Conservation (phyloP, 2,329 filamentous ascomycete species). For the Myriosclerotinia curreyana region DNA sequence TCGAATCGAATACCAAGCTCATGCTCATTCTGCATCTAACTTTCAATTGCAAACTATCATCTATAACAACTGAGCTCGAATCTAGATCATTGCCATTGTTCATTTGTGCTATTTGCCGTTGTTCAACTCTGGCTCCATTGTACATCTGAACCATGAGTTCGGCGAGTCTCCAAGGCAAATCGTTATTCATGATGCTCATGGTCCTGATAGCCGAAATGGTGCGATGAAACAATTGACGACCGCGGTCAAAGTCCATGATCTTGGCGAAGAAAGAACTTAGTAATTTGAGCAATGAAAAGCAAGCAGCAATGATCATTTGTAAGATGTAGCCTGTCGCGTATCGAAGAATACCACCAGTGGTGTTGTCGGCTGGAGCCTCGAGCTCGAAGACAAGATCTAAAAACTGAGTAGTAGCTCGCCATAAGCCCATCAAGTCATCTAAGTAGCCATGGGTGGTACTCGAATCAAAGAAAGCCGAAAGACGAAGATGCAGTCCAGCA, state of each 20-base stretch:
- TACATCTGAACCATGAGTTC: constrained; percentile 87
- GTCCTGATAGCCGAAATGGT: constrained; percentile 68
- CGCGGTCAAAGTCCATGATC: constrained; percentile 66
- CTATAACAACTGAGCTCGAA: constrained; percentile 43
- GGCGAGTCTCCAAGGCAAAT: constrained; percentile 73
- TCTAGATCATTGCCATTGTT: constrained; percentile 41
- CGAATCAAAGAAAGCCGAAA: constrained; percentile 79
- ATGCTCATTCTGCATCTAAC: constrained; percentile 83
- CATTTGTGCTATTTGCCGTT: constrained; percentile 45
- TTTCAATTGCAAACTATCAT: constrained; percentile 73
- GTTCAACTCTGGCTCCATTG: constrained; percentile 53
- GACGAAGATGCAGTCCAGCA: constrained; percentile 69
- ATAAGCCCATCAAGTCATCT: constrained; percentile 72
- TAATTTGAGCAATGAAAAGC: constrained; percentile 74
- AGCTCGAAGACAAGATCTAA: constrained; percentile 59
- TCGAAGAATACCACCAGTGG: constrained; percentile 49
- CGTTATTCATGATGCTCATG: constrained; percentile 73
- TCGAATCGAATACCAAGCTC: constrained; percentile 79
- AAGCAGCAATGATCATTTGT: constrained; percentile 80
- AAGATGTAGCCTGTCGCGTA: constrained; percentile 75
- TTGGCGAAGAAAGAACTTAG: constrained; percentile 73
- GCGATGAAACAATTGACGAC: constrained; percentile 65
- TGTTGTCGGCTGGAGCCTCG: constrained; percentile 48
- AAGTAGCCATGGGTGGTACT: constrained; percentile 68
- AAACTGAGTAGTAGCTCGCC: constrained; percentile 67